Evolutionary conservation across 2,329 filamentous ascomycete species (phyloP).

Genomic region (Fusarium zealandicum): DNA sequence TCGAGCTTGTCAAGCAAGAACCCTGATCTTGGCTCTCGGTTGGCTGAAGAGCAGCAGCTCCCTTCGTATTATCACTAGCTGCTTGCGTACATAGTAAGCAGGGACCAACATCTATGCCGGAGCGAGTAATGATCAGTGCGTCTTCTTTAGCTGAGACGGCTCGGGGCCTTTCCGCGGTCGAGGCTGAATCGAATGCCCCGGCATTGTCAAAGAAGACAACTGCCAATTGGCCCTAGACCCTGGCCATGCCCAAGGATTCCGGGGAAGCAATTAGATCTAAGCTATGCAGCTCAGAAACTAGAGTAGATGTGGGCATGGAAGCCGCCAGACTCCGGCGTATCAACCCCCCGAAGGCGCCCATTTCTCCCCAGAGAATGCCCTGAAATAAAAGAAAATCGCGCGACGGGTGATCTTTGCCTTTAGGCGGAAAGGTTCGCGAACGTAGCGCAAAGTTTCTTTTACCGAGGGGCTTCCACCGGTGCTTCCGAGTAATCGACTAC

Average conservation of each 20-base stretch:
- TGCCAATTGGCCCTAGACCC: neutral
- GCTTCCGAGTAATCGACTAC: too few species aligned
- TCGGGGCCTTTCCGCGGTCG: neutral
- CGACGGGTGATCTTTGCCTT: slow-evolving; percentile 16
- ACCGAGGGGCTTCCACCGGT: too few species aligned
- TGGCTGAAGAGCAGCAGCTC: neutral
- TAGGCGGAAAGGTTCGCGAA: neutral
- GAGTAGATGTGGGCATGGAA: neutral
- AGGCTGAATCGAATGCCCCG: too few species aligned
- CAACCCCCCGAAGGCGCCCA: slow-evolving; percentile 13
- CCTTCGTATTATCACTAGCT: neutral
- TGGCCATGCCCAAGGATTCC: neutral
- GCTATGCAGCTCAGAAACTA: neutral
- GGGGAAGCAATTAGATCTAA: slow-evolving; percentile 1
- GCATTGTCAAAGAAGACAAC: neutral
- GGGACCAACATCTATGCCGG: too few species aligned
- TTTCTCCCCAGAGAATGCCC: too few species aligned
- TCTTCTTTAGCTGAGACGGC: slow-evolving; percentile 24
- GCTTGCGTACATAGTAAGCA: neutral
- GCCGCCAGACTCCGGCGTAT: slow-evolving; percentile 6
- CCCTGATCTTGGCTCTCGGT: neutral
- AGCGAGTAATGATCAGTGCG: slow-evolving; percentile 9
- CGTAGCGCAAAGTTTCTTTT: slow-evolving; percentile 16
- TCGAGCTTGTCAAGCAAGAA: slow-evolving; percentile 1
- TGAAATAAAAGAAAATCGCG: slow-evolving; percentile 27